A percentile compares a stretch with the other conserved stretches of the same genome.
phyloP scores from a whole-genome alignment of 148 eudicot species.

The Hydrangea macrophylla region DNA sequence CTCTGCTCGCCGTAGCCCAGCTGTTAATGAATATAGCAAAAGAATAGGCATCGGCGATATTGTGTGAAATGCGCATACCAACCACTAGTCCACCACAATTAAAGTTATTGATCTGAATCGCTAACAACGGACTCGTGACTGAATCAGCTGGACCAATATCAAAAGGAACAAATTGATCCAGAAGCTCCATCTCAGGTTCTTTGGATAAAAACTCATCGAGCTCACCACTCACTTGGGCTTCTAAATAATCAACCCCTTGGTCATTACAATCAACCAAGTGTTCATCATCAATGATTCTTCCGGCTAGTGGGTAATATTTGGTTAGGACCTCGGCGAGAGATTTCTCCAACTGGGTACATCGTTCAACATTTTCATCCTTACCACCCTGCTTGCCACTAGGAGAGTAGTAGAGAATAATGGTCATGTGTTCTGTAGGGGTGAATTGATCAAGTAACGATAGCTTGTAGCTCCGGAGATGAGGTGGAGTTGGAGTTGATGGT shows the following conservation, averaged over 20 bases:
- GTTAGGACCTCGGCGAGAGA: slow-evolving; percentile 27
- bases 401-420: slow-evolving; percentile 18
- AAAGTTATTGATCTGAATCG: slow-evolving; percentile 9
- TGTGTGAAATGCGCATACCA: slow-evolving; percentile 14
- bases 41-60: slow-evolving; percentile 15
- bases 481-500: slow-evolving; percentile 27
- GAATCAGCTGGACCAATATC: slow-evolving; percentile 3
- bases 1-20: slow-evolving; percentile 18
- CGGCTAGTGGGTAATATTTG: too few relatives aligned
- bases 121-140: background rate
- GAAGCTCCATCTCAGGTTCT: background rate
- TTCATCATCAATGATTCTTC: too few relatives aligned
- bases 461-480: slow-evolving; percentile 13
- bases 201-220: background rate
- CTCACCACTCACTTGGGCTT: background rate
- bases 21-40: slow-evolving; percentile 11
- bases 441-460: slow-evolving; percentile 26
- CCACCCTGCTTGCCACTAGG: background rate
- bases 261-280: too few relatives aligned
- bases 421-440: slow-evolving; percentile 10
- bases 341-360: slow-evolving; percentile 9
- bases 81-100: slow-evolving; percentile 12
- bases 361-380: background rate
- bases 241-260: background rate
- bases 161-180: slow-evolving; percentile 12